phyloP scores from a whole-genome alignment of 345 rosid genomes.

The Brassica rapa region DNA sequence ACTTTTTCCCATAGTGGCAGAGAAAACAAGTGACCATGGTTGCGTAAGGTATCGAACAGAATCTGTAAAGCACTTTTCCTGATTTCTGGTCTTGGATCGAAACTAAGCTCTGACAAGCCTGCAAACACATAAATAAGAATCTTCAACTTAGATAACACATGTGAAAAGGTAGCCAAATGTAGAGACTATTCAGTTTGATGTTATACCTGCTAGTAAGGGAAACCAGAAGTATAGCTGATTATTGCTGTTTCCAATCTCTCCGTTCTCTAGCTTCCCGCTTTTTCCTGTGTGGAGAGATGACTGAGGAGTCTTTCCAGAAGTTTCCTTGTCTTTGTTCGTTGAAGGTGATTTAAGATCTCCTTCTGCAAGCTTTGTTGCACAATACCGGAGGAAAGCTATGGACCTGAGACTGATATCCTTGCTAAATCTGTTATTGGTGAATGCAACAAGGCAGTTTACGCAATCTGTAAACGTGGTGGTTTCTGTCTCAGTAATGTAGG shows the following conservation, averaged over 20 bases:
- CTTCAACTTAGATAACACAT: conserved; percentile 23
- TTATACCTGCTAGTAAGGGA: conserved; percentile 88
- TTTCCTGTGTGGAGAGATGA: conserved; percentile 56
- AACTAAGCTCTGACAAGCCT: conserved; percentile 97
- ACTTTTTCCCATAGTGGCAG: conserved; percentile 86
- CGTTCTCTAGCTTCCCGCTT: conserved; percentile 63
- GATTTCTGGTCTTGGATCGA: conserved; percentile 97
- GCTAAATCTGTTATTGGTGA: conserved; percentile 93
- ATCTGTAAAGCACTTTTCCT: conserved; percentile 94
- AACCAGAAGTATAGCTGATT: conserved; percentile 94
- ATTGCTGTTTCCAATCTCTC: conserved; percentile 64
- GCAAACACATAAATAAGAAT: not conserved
- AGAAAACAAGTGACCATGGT: conserved; percentile 92
- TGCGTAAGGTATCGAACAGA: conserved; percentile 86
- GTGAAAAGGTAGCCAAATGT: not conserved
- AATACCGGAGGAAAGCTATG: conserved; percentile 87
- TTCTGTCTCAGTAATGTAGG: conserved; percentile 96
- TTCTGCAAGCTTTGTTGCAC: conserved; percentile 96
- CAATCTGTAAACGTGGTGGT: conserved; percentile 98
- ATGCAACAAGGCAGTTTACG: conserved; percentile 95
- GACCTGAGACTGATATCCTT: conserved; percentile 93
- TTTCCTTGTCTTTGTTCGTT: conserved; percentile 67
- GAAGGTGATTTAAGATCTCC: conserved; percentile 78
- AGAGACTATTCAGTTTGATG: conserved; percentile 25
- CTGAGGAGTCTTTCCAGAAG: conserved; percentile 50